Percentiles rank a stretch among this genome's conserved stretches.
phyloP scores from a whole-genome alignment of 2,329 filamentous ascomycete species.

The Pseudogymnoascus destructans region DNA sequence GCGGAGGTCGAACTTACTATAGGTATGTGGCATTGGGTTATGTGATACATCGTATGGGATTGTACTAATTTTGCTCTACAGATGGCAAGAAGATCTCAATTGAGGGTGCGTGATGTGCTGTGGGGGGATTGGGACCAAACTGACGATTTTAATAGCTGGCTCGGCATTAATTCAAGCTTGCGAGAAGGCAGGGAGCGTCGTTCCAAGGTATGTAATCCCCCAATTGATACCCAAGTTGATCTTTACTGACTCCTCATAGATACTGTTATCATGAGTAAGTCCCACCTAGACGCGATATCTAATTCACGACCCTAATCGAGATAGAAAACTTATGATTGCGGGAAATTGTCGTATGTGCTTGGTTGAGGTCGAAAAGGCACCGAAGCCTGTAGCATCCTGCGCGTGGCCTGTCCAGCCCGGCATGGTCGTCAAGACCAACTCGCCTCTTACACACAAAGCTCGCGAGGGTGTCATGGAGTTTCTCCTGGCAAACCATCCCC shows the following conservation, averaged over 20 bases:
- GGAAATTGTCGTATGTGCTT: slow-evolving; percentile 99
- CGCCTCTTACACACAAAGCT: slow-evolving; percentile 90
- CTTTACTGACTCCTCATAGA: slow-evolving; percentile 36
- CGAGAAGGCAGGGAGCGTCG: slow-evolving; percentile 85
- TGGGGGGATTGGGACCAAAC: slow-evolving; percentile 16
- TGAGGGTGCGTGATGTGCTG: slow-evolving; percentile 54
- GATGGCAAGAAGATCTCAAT: slow-evolving; percentile 98
- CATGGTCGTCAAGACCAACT: slow-evolving; percentile 99
- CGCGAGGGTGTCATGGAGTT: slow-evolving; percentile 99
- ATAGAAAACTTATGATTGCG: slow-evolving; percentile 92
- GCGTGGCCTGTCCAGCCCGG: slow-evolving; percentile 97
- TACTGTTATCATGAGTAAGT: slow-evolving; percentile 97
- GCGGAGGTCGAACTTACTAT: slow-evolving; percentile 96
- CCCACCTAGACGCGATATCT: slow-evolving; percentile 21
- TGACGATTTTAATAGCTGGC: slow-evolving; percentile 53
- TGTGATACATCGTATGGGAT: slow-evolving; percentile 14
- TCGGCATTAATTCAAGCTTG: slow-evolving; percentile 97
- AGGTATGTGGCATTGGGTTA: slow-evolving; percentile 44
- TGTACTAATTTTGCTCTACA: slow-evolving; percentile 29
- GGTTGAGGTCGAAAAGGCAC: slow-evolving; percentile 91
- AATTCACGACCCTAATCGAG: slow-evolving; percentile 19
- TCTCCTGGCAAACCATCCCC: slow-evolving; percentile 84
- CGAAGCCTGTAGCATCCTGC: slow-evolving; percentile 95
- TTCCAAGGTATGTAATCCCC: slow-evolving; percentile 55
- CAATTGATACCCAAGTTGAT: background rate